Evolutionary conservation across 257 asterid species (phyloP), one percentile per base, ranked within the genome.

Genomic region (Echites panduratus): DNA sequence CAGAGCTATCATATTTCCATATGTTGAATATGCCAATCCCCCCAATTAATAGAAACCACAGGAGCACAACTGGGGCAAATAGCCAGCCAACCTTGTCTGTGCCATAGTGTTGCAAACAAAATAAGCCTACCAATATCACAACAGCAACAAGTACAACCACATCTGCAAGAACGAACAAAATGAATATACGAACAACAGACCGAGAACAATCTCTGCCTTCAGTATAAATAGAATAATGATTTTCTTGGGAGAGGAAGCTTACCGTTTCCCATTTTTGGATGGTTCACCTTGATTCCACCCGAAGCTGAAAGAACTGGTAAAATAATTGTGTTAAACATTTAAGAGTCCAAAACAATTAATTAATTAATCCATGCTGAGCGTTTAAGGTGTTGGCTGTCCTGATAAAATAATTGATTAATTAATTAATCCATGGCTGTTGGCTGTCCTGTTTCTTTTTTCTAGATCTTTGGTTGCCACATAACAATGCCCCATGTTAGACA

Each of bases 41-140:
- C 70, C 99, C 99, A 22, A 94, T 90, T 81, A 94, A 78, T 67
- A 94, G 84, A 84, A 94, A 94, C 99, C 99, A 94, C 32, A 94
- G 83, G 68, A 94, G 89, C 56, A 94, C 96, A 64, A 94, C 59
- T 9, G 99, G 99, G 74, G 99, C 99, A 80, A 91, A 94, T 66
- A 94, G 89, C 99, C 96, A 94, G 56, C 99, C 97, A 45, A 94
- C 99, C 89, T 75, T 92, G 76, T 91, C 99, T 10, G 99, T 91
- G 61, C 99, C 99, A 20, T 89, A 89, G 80, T 94, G 99, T 72
- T 94, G 99, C 92, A 94, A 69, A 82, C 99, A 91, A 81, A 94
- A 94, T 75, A 94, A 83, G 67, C 97, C 98, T 47, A 94, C 90
- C 79, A 94, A 83, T 73, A 94, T 89, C 73, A 90, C 59, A 61